Conservation (phyloP, 306 rosid species). For the Adenanthera pavonina region DNA sequence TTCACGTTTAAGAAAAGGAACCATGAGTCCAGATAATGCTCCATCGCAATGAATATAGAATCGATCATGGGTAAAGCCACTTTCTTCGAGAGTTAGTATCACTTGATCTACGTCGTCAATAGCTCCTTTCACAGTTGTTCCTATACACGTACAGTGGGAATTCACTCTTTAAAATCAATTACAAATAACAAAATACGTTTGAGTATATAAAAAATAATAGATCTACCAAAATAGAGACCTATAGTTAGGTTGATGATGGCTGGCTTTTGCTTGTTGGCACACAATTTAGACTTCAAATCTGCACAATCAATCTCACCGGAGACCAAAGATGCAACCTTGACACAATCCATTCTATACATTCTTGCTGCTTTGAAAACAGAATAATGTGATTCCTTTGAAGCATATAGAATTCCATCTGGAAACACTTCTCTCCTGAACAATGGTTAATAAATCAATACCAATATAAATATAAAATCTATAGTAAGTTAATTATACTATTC, state of each 20-base stretch:
- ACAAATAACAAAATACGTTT: neutral
- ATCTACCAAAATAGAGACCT: constrained; percentile 41
- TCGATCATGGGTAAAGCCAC: constrained; percentile 57
- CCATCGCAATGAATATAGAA: constrained; percentile 85
- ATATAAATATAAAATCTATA: no score
- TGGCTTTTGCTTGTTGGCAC: constrained; percentile 62
- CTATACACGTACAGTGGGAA: constrained; percentile 19
- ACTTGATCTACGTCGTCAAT: constrained; percentile 71
- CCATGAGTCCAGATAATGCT: constrained; percentile 72
- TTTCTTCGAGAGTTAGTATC: constrained; percentile 54
- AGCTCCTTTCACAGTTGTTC: constrained; percentile 75
- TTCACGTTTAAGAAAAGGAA: constrained; percentile 67
- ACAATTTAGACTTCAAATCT: constrained; percentile 53
- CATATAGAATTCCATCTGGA: constrained; percentile 69
- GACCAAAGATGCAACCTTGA: constrained; percentile 54
- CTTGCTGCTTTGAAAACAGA: constrained; percentile 76
- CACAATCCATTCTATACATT: constrained; percentile 79
- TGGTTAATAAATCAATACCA: neutral
- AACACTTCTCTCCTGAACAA: constrained; percentile 65
- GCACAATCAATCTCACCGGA: constrained; percentile 76
- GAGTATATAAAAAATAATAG: no score
- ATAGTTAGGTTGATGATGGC: constrained; percentile 76
- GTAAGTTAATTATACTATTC: no score
- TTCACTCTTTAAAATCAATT: neutral
- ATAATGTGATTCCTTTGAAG: constrained; percentile 73